These are phyloP conservation scores for Thelephora aurantiotincta DNA, from an alignment of 768 basidiomycete species.

Conservation along the genomic window DNA sequence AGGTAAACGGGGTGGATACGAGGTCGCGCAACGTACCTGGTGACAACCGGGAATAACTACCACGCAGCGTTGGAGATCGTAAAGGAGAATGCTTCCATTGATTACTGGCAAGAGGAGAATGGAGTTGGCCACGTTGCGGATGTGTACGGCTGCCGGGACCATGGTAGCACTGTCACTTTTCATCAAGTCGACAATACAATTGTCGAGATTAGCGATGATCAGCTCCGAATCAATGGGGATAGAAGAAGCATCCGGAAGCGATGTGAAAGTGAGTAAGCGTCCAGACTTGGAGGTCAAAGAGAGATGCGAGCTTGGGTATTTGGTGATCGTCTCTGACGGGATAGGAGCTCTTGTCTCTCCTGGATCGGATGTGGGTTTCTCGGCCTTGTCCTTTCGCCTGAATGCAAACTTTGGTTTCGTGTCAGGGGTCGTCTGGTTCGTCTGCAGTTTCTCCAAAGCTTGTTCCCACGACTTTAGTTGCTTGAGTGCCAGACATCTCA, in stretches of 20 bases:
- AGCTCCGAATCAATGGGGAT: conserved; percentile 30
- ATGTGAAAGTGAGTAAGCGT: conserved; percentile 29
- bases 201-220: conserved; percentile 48
- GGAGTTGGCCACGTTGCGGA: conserved; percentile 42
- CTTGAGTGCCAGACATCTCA: conserved; percentile 20
- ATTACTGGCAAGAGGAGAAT: conserved; percentile 53
- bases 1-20: background rate
- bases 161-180: conserved; percentile 7
- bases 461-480: conserved; percentile 53
- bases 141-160: conserved; percentile 46
- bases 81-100: conserved; percentile 59
- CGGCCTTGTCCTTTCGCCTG: conserved; percentile 27
- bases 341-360: background rate
- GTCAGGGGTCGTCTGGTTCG: conserved; percentile 24
- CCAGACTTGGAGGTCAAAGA: conserved; percentile 30
- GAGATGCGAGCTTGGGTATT: conserved; percentile 3
- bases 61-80: conserved; percentile 45
- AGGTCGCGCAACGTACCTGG: conserved; percentile 37
- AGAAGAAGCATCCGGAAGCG: conserved; percentile 20
- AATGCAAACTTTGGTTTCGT: conserved; percentile 57
- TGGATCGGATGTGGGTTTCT: background rate
- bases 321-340: background rate
- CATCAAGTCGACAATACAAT: conserved; percentile 61
- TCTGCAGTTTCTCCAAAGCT: conserved; percentile 35
- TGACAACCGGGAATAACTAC: conserved; percentile 58